These are phyloP conservation scores for Gracilaria vermiculophylla DNA, from an alignment of 23 red algal genomes.

Conservation along the genomic window DNA sequence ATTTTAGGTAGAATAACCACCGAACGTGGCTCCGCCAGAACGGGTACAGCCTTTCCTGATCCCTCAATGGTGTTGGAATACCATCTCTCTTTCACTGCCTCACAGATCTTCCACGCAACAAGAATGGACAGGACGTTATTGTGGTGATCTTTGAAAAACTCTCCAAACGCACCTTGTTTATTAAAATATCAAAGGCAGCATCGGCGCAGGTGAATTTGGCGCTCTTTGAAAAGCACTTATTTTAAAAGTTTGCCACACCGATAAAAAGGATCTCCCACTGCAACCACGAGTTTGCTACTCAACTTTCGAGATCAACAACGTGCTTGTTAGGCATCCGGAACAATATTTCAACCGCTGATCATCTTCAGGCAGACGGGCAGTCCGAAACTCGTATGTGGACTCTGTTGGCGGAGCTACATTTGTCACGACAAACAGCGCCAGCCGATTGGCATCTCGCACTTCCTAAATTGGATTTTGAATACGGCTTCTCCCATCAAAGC, in stretches of 20 bases:
- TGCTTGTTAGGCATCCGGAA: not conserved
- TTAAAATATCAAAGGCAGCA: not conserved
- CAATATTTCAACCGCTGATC: slow-evolving; percentile 19
- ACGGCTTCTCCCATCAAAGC: no score
- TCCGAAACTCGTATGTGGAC: slow-evolving; percentile 22
- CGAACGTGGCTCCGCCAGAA: not conserved
- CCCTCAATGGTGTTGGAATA: slow-evolving; percentile 1
- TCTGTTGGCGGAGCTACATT: not conserved
- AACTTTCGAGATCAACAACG: not conserved
- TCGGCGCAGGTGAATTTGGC: not conserved
- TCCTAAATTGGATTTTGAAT: no score
- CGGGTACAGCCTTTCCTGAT: not conserved
- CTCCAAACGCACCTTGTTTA: slow-evolving; percentile 6
- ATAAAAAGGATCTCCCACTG: not conserved
- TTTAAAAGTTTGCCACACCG: not conserved
- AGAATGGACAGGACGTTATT: not conserved
- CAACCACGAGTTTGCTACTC: not conserved
- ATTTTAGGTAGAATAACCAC: not conserved
- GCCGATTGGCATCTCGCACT: no score
- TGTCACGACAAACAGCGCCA: no score
- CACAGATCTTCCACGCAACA: not conserved
- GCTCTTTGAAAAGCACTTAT: not conserved
- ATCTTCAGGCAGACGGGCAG: slow-evolving; percentile 20
- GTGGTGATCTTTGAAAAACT: slow-evolving; percentile 38
- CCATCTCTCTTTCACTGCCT: not conserved